phyloP scores from a whole-genome alignment of 1,284 basidiomycete genomes.

The Leccinum fuscescens region DNA sequence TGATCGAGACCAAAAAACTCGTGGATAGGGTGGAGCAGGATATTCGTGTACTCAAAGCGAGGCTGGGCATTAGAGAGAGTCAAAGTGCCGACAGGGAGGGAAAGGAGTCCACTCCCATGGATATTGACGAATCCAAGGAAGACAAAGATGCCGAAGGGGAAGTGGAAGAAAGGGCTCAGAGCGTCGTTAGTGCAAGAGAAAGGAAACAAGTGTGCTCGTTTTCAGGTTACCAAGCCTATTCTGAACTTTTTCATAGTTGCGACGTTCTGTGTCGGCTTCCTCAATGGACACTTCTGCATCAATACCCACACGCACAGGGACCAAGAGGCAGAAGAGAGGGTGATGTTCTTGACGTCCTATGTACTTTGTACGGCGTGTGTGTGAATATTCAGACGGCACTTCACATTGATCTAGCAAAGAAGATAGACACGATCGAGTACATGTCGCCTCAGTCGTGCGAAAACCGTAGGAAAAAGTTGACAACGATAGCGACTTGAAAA shows the following conservation, averaged over 20 bases:
- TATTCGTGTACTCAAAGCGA: constrained; percentile 64
- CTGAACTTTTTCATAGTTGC: constrained; percentile 38
- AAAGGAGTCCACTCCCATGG: constrained; percentile 34
- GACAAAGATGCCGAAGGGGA: constrained; percentile 36
- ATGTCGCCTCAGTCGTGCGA: constrained; percentile 36
- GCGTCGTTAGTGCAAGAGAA: constrained; percentile 59
- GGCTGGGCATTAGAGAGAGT: constrained; percentile 57
- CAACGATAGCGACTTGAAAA: constrained; percentile 74
- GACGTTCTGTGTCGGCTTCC: constrained; percentile 61
- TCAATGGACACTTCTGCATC: constrained; percentile 65
- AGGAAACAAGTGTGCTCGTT: constrained; percentile 53
- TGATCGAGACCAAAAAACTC: constrained; percentile 87
- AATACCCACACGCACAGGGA: constrained; percentile 45
- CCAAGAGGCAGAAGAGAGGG: constrained; percentile 57
- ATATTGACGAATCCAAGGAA: constrained; percentile 40
- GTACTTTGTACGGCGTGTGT: constrained; percentile 6
- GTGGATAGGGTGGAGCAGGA: constrained; percentile 86
- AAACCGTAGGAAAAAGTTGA: constrained; percentile 87
- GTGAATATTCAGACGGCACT: constrained; percentile 1
- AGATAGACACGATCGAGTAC: neutral
- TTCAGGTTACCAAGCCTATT: neutral
- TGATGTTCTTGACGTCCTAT: constrained; percentile 25
- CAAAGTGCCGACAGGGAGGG: constrained; percentile 38
- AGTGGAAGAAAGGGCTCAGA: constrained; percentile 60
- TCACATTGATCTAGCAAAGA: constrained; percentile 17